Evolutionary conservation across 1,284 basidiomycete genomes (phyloP), one percentile per base, ranked within the genome.

Genomic region (Cystobasidium slooffiae): DNA sequence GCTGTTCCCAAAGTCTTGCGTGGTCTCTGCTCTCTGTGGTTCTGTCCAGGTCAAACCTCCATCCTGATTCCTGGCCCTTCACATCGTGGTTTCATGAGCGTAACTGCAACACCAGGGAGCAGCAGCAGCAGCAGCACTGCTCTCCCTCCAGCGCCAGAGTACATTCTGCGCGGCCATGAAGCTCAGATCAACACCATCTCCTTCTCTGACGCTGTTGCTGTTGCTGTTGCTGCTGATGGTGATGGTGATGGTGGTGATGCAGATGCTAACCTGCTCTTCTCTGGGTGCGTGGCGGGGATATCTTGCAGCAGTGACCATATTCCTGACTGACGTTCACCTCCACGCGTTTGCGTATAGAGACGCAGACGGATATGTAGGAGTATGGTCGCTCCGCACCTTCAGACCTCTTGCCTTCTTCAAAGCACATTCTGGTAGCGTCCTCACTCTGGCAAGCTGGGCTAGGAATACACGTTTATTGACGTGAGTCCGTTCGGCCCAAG

Each of bases 351-450:
- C 56, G n/a, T n/a, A 49, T 18, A 43, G 55, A 20, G 79, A 79
- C 67, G 72, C 75, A 10, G 70, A 76, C 6, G 79, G 79, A 6
- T 75, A 43, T 31, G 77, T 80, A 0, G 77, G 73, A 0, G 43
- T 77, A 1, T 80, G 79, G 79, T 55, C 77, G 16, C 47, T 80
- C 22, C 31, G 37, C 10, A 75, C 73, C 6, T 79, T 76, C 22
- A 61, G 79, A 2, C 75, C 77, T 0, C 10, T 41, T 6, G 16
- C 49, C 12, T 66, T 76, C 46, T 76, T 76, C 75, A 74, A 75
- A 53, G 74, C 79, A 61, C 78, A 79, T 63, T 52, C 46, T 4
- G 75, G 37, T 8, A 78, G 79, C 18, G 53, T 80, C 14, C 75
- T 79, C 22, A 69, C 75, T 0, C 43, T 78, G 12, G 56, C 56